Percentiles rank a stretch among this genome's conserved stretches.
Evolutionary conservation across 352 stramenopile species (phyloP).

Genomic region (Phytophthora pisi): DNA sequence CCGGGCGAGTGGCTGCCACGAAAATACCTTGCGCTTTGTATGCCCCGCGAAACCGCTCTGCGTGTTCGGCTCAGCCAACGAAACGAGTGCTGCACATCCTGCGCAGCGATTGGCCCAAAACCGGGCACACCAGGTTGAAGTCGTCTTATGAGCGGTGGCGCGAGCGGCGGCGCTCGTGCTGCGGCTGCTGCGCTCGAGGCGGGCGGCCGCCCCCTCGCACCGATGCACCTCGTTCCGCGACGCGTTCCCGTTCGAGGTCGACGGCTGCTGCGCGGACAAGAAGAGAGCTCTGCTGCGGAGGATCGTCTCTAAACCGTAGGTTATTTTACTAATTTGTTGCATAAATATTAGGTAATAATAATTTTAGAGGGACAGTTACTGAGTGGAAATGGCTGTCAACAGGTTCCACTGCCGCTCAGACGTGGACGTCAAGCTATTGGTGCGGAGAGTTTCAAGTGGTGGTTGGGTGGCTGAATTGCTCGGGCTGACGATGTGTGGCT

Average conservation of each 20-base stretch:
- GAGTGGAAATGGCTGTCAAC: neutral
- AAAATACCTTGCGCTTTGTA: conserved; percentile 35
- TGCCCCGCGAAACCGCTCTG: conserved; percentile 19
- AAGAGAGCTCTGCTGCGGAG: conserved; percentile 10
- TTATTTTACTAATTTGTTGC: neutral
- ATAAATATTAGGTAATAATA: neutral
- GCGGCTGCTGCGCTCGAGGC: conserved; percentile 1
- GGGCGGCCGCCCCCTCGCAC: neutral
- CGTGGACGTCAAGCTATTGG: conserved; percentile 58
- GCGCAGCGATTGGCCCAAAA: conserved; percentile 9
- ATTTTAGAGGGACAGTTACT: neutral
- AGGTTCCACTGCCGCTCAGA: conserved; percentile 52
- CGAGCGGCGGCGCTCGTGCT: conserved; percentile 41
- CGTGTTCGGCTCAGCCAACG: conserved; percentile 21
- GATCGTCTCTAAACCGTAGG: conserved; percentile 13
- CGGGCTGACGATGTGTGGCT: neutral
- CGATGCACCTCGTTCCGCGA: neutral
- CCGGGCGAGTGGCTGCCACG: conserved; percentile 25
- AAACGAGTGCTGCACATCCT: conserved; percentile 8
- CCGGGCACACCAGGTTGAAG: conserved; percentile 15
- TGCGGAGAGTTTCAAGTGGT: conserved; percentile 4
- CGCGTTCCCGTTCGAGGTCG: neutral
- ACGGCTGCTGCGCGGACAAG: conserved; percentile 26
- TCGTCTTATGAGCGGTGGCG: conserved; percentile 24
- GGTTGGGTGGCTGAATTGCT: neutral